phyloP scores from a whole-genome alignment of 352 stramenopile genomes.

The Thraustochytrium striatum region DNA sequence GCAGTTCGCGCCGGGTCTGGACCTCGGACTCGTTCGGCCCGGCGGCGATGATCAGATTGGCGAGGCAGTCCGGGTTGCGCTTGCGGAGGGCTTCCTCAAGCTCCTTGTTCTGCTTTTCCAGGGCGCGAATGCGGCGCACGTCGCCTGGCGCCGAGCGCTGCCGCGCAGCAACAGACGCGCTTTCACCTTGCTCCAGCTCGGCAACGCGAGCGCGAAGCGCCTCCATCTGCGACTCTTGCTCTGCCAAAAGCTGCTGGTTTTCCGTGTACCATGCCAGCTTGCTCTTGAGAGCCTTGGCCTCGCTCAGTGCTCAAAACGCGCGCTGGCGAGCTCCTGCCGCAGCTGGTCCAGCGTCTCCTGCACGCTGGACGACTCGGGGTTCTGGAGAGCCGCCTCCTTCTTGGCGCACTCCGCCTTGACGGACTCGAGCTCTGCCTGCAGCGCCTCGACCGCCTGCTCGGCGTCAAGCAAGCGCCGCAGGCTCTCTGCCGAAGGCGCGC shows the following conservation, averaged over 20 bases:
- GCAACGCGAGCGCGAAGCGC: conserved; percentile 40
- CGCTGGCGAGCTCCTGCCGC: conserved; percentile 35
- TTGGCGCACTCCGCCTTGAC: neutral
- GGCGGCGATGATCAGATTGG: conserved; percentile 50
- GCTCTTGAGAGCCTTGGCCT: conserved; percentile 48
- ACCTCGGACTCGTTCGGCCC: conserved; percentile 45
- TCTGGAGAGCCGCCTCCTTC: neutral
- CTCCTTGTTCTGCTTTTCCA: conserved; percentile 50
- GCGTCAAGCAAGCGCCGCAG: neutral
- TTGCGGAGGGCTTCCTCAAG: conserved; percentile 51
- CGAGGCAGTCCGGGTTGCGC: conserved; percentile 51
- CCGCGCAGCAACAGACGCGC: neutral
- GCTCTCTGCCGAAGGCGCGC: neutral
- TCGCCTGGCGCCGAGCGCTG: conserved; percentile 7
- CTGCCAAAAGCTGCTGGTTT: conserved; percentile 50
- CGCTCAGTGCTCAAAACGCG: conserved; percentile 46
- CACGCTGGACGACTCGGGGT: neutral
- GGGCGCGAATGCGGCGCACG: conserved; percentile 40
- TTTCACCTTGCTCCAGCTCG: conserved; percentile 9
- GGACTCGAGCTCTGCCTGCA: conserved; percentile 15
- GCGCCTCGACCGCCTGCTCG: neutral
- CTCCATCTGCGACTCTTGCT: conserved; percentile 27
- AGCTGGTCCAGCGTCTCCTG: neutral
- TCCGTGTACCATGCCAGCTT: conserved; percentile 51
- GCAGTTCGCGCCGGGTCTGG: conserved; percentile 29